Evolutionary conservation across 2,329 filamentous ascomycete genomes (phyloP).

Genomic region (Neofusicoccum cordaticola): DNA sequence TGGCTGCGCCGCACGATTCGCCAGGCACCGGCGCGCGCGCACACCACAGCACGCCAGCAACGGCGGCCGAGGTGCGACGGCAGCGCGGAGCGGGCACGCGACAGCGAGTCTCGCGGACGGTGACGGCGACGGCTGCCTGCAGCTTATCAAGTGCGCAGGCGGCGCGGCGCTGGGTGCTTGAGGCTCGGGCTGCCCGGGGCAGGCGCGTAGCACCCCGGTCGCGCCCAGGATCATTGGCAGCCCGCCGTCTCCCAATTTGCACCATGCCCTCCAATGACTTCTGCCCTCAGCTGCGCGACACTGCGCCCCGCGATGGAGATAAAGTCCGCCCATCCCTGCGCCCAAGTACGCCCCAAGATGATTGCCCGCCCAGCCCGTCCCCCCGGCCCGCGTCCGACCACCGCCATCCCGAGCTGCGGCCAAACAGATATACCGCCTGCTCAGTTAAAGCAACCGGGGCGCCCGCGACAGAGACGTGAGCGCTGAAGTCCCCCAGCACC

Average conservation of each 20-base stretch:
- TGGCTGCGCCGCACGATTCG: not conserved
- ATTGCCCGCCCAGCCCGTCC: not conserved
- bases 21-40: not conserved
- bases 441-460: not conserved
- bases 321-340: not conserved
- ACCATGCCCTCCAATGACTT: constrained; percentile 1
- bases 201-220: not conserved
- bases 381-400: not conserved
- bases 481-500: not conserved
- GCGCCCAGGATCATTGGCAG: constrained; percentile 1
- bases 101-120: not conserved
- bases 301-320: not conserved
- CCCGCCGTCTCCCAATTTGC: not conserved
- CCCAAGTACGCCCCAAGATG: not conserved
- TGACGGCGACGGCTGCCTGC: not conserved
- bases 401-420: not conserved
- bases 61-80: not conserved
- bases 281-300: not conserved
- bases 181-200: constrained; percentile 8
- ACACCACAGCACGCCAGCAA: not conserved
- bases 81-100: not conserved
- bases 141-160: constrained; percentile 8
- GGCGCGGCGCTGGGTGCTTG: not conserved
- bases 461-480: not conserved
- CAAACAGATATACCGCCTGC: not conserved